phyloP scores from a whole-genome alignment of 2,329 filamentous ascomycete genomes.

The Xylariaceae sp. region DNA sequence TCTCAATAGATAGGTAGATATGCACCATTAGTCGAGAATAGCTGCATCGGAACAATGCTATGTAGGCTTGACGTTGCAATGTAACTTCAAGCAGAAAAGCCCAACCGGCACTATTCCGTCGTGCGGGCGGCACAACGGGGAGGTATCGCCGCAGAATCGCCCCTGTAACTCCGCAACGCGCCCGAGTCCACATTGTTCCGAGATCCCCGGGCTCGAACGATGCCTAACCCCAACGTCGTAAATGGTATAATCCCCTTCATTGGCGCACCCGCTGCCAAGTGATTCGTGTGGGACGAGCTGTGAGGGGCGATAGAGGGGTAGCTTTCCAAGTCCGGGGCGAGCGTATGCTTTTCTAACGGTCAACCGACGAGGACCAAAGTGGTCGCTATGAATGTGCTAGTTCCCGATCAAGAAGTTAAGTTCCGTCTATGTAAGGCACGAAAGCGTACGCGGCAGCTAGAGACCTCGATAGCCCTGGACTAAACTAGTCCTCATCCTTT shows the following conservation, averaged over 20 bases:
- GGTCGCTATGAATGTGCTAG: not conserved
- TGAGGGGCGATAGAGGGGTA: not conserved
- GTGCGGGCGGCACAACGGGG: too few relatives aligned
- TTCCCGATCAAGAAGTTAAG: not conserved
- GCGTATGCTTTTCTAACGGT: not conserved
- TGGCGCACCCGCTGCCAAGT: not conserved
- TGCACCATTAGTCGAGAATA: too few relatives aligned
- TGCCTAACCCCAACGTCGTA: not conserved
- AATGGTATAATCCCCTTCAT: not conserved
- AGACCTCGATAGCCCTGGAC: not conserved
- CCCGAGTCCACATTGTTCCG: not conserved
- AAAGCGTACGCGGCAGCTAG: not conserved
- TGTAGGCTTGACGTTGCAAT: too few relatives aligned
- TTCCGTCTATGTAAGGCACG: not conserved
- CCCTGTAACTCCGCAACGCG: too few relatives aligned
- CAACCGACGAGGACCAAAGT: not conserved
- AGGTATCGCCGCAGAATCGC: too few relatives aligned
- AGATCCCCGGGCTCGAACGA: not conserved
- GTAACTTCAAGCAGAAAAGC: too few relatives aligned
- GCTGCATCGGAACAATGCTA: too few relatives aligned
- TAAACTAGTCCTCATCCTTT: not conserved
- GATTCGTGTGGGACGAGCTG: not conserved
- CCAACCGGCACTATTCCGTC: too few relatives aligned
- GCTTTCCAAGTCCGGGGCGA: not conserved
- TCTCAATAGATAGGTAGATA: too few relatives aligned